Evolutionary conservation across 345 rosid genomes (phyloP).

Genomic region (Murraya koenigii): DNA sequence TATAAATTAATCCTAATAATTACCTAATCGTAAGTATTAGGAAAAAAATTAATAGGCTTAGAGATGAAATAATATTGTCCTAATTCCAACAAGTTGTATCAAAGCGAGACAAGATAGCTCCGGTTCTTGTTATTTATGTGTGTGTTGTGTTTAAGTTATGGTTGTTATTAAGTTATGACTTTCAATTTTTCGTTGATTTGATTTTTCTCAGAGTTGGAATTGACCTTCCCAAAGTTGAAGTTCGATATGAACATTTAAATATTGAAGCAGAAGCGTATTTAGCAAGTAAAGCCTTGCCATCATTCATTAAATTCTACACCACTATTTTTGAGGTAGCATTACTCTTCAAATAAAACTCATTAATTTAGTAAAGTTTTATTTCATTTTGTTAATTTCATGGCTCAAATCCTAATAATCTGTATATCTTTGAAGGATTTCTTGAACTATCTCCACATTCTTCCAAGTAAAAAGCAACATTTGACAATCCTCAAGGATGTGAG

Average conservation of each 20-base stretch:
- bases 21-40: too few species aligned
- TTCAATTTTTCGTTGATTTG: background rate
- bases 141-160: too few species aligned
- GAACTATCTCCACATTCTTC: constrained; percentile 32
- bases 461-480: constrained; percentile 44
- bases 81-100: too few species aligned
- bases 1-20: too few species aligned
- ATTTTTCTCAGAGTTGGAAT: constrained; percentile 44
- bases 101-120: too few species aligned
- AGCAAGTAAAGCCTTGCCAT: constrained; percentile 68
- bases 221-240: constrained; percentile 51
- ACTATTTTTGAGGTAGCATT: constrained; percentile 60
- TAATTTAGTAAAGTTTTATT: background rate
- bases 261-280: constrained; percentile 56
- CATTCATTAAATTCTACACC: constrained; percentile 46
- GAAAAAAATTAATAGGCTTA: too few species aligned
- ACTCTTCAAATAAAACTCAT: background rate
- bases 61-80: too few species aligned
- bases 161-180: background rate
- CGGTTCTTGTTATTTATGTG: background rate
- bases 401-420: background rate
- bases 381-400: background rate
- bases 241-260: constrained; percentile 46
- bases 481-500: constrained; percentile 61
- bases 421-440: constrained; percentile 26